Percentiles rank a stretch among this genome's conserved stretches.
Evolutionary conservation across 495 filamentous ascomycete species (phyloP).

Genomic region (Apodospora peruviana): DNA sequence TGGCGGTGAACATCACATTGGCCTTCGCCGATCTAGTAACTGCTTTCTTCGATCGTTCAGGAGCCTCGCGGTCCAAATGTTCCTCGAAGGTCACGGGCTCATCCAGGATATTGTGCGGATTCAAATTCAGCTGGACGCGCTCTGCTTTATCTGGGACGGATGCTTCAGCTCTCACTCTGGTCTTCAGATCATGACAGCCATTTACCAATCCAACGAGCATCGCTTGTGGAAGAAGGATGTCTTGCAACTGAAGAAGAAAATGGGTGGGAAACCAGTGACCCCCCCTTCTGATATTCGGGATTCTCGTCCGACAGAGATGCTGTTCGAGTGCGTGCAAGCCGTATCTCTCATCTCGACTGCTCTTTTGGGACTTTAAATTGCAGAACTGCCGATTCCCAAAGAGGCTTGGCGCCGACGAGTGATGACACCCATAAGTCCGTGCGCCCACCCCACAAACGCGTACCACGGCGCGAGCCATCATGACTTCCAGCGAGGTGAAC

Average conservation of each 20-base stretch:
- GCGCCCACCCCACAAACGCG: no score
- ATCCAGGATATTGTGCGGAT: constrained; percentile 37
- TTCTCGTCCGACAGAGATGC: no score
- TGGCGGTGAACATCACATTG: no score
- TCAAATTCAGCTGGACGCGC: constrained; percentile 43
- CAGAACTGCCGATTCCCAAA: no score
- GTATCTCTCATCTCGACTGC: no score
- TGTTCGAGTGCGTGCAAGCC: no score
- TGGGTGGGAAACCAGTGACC: constrained; percentile 10
- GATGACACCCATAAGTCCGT: no score
- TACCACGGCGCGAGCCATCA: no score
- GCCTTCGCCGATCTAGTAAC: constrained; percentile 22
- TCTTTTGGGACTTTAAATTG: no score
- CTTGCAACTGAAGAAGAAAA: constrained; percentile 24
- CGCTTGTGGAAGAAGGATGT: constrained; percentile 39
- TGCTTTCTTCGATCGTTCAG: constrained; percentile 11
- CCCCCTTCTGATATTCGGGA: no score
- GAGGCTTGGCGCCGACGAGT: no score
- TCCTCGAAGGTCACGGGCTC: constrained; percentile 26
- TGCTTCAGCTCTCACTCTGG: constrained; percentile 3
- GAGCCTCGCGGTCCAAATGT: constrained; percentile 25
- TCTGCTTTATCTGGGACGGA: constrained; percentile 36
- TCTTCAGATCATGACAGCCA: constrained; percentile 34
- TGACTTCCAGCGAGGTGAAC: no score
- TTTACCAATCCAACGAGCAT: constrained; percentile 35